phyloP scores from a whole-genome alignment of 2,329 filamentous ascomycete genomes.

The Aspergillus sp. region DNA sequence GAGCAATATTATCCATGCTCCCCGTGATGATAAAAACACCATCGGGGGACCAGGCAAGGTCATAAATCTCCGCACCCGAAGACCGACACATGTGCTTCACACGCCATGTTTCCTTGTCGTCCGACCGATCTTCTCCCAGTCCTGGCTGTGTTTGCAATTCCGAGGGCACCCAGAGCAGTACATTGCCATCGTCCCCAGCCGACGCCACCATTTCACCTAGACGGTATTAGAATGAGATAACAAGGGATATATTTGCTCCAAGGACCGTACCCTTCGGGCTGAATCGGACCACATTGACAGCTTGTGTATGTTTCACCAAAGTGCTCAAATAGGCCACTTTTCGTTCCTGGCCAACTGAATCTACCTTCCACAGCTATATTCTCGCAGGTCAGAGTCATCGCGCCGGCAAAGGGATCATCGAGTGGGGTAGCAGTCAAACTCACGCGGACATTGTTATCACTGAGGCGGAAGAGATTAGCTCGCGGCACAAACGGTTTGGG shows the following conservation, averaged over 20 bases:
- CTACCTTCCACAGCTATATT: constrained; percentile 82
- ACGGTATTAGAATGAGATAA: constrained; percentile 23
- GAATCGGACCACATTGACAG: constrained; percentile 97
- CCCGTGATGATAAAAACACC: constrained; percentile 94
- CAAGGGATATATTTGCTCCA: neutral
- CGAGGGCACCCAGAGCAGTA: constrained; percentile 91
- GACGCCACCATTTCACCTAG: constrained; percentile 89
- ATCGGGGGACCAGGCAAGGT: constrained; percentile 98
- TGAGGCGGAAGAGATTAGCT: constrained; percentile 23
- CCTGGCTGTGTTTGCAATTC: constrained; percentile 65
- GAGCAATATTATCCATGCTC: constrained; percentile 97
- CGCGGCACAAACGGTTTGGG: neutral
- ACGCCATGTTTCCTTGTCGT: constrained; percentile 96
- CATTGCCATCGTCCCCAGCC: constrained; percentile 95
- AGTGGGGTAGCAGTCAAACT: constrained; percentile 30
- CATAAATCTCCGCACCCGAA: constrained; percentile 93
- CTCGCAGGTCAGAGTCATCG: constrained; percentile 37
- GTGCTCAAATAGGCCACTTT: constrained; percentile 92
- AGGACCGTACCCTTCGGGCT: constrained; percentile 72
- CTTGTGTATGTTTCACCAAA: constrained; percentile 89
- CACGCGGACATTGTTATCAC: constrained; percentile 92
- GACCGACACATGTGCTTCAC: constrained; percentile 98
- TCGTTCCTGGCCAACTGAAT: constrained; percentile 78
- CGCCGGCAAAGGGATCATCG: constrained; percentile 6
- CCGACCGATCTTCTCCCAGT: constrained; percentile 80